Conservation (phyloP, 768 basidiomycete genomes). For the Hygrocybe coccinea region DNA sequence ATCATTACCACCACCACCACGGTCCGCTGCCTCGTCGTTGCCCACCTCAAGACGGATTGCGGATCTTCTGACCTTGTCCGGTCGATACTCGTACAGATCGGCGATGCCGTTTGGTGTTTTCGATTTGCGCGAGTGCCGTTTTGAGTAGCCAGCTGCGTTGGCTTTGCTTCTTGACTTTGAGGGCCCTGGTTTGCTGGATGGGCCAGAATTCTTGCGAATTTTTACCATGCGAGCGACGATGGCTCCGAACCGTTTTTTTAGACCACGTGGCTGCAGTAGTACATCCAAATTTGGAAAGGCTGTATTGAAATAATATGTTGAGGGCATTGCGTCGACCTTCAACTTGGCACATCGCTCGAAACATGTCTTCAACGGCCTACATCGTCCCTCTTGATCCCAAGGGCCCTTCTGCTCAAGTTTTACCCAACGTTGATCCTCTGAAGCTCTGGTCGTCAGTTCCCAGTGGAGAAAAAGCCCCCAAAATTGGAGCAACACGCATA, state of each 20-base stretch:
- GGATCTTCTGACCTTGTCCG: constrained; percentile 46
- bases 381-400: constrained; percentile 56
- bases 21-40: constrained; percentile 46
- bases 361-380: constrained; percentile 53
- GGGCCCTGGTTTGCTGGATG: constrained; percentile 15
- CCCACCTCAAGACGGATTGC: constrained; percentile 53
- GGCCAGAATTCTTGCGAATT: neutral
- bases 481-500: constrained; percentile 57
- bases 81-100: constrained; percentile 65
- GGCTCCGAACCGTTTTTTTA: too few species aligned
- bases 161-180: constrained; percentile 23
- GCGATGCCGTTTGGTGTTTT: constrained; percentile 28
- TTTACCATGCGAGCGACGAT: neutral
- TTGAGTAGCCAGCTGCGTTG: constrained; percentile 48
- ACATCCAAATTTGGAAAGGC: neutral
- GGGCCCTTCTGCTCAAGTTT: constrained; percentile 25
- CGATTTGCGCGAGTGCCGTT: constrained; percentile 45
- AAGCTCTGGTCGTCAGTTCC: constrained; percentile 50
- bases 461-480: constrained; percentile 48
- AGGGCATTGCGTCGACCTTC: neutral
- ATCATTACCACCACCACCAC: constrained; percentile 39
- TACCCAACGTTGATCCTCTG: constrained; percentile 40
- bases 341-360: constrained; percentile 16
- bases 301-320: neutral
- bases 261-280: too few species aligned